phyloP scores from a whole-genome alignment of 2,329 filamentous ascomycete species.

The Aspergillus piperis region DNA sequence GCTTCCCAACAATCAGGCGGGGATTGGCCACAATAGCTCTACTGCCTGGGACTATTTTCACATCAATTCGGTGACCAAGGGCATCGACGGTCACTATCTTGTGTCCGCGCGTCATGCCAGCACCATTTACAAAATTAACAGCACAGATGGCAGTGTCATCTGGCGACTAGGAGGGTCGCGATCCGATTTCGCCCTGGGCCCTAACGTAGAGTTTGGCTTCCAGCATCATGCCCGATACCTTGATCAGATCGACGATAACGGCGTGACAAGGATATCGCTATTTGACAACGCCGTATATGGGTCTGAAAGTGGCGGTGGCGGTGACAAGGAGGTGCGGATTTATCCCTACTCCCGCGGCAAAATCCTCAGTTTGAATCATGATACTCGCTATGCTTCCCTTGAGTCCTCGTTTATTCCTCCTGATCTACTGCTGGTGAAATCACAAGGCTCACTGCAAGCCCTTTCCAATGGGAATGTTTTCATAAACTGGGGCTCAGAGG shows the following conservation, averaged over 20 bases:
- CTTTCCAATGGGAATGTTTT: constrained; percentile 29
- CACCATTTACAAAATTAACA: constrained; percentile 30
- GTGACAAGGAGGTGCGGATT: constrained; percentile 33
- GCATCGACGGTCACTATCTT: constrained; percentile 28
- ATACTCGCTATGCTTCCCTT: constrained; percentile 16
- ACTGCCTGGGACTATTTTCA: constrained; percentile 35
- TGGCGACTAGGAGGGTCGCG: constrained; percentile 30
- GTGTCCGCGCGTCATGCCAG: constrained; percentile 30
- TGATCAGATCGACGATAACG: background rate
- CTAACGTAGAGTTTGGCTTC: constrained; percentile 44
- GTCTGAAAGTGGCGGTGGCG: constrained; percentile 34
- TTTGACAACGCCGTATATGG: constrained; percentile 40
- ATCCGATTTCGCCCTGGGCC: constrained; percentile 19
- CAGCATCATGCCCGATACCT: constrained; percentile 22
- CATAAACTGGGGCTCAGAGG: constrained; percentile 33
- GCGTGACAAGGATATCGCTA: constrained; percentile 1
- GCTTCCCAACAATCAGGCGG: constrained; percentile 8
- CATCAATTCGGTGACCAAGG: constrained; percentile 26
- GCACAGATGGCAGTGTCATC: constrained; percentile 29
- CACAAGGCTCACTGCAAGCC: constrained; percentile 32
- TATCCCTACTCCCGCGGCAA: constrained; percentile 49
- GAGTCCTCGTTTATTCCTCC: constrained; percentile 19
- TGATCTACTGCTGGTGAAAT: constrained; percentile 21
- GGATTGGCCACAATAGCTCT: constrained; percentile 15
- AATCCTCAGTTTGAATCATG: constrained; percentile 50